Percentiles rank a stretch among this genome's conserved stretches.
Evolutionary conservation across 331 rosid species (phyloP).

Genomic region (Telfairia occidentalis): DNA sequence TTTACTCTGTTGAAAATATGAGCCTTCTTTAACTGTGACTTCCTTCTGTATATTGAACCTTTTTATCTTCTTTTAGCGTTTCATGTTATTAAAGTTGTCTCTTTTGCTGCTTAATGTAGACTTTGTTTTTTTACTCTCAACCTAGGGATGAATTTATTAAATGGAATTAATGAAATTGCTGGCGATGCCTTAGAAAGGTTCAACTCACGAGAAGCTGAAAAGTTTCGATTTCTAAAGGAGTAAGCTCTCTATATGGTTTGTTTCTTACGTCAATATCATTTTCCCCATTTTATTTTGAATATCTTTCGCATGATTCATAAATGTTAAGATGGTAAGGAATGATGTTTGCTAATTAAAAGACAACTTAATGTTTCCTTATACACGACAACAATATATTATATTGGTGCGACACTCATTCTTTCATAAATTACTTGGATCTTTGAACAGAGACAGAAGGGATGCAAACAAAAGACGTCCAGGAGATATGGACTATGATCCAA

Average conservation of each 20-base stretch:
- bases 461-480: constrained; percentile 55
- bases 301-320: neutral
- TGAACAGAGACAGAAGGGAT: constrained; percentile 54
- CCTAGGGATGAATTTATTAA: constrained; percentile 34
- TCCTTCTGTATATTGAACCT: neutral
- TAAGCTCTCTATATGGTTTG: constrained; percentile 26
- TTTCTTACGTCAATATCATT: neutral
- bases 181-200: constrained; percentile 56
- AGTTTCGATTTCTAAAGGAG: constrained; percentile 53
- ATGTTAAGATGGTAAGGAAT: neutral
- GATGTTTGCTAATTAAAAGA: neutral
- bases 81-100: neutral
- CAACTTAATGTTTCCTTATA: neutral
- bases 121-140: constrained; percentile 4
- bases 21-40: neutral
- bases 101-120: constrained; percentile 3
- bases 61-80: too few species aligned
- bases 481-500: constrained; percentile 66
- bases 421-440: constrained; percentile 18
- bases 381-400: neutral
- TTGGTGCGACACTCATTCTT: neutral
- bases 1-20: neutral
- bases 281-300: neutral
- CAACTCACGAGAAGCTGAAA: constrained; percentile 46
- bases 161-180: constrained; percentile 23